Conservation (phyloP, 2,329 filamentous ascomycete genomes). For the Aureobasidium sp. region DNA sequence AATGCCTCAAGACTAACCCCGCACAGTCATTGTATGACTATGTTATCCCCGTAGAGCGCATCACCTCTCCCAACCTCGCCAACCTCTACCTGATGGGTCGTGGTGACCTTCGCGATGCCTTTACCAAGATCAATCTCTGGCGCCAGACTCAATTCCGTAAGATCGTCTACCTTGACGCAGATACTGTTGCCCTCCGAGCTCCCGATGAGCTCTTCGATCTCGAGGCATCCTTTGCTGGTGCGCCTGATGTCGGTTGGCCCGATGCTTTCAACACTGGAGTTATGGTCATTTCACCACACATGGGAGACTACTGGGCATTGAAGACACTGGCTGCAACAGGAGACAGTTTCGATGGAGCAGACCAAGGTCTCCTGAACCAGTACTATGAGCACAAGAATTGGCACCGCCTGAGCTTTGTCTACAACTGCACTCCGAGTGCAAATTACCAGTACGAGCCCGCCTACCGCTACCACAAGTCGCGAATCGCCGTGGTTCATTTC, state of each 20-base stretch:
- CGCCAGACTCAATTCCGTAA: constrained; percentile 80
- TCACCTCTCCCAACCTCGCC: constrained; percentile 67
- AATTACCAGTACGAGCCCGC: constrained; percentile 97
- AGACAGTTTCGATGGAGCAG: constrained; percentile 92
- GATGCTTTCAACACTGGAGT: constrained; percentile 98
- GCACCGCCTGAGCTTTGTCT: constrained; percentile 86
- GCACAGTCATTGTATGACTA: constrained; percentile 74
- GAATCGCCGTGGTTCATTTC: constrained; percentile 87
- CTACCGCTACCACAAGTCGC: constrained; percentile 84
- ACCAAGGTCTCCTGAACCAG: constrained; percentile 92
- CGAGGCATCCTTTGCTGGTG: constrained; percentile 57
- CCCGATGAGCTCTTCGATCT: constrained; percentile 85
- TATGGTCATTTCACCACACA: constrained; percentile 80
- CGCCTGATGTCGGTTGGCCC: constrained; percentile 95
- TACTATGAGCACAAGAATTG: constrained; percentile 72
- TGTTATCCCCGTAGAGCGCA: constrained; percentile 73
- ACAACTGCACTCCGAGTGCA: constrained; percentile 93
- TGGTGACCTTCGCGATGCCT: constrained; percentile 80
- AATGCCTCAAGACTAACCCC: constrained; percentile 17
- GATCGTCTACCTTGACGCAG: constrained; percentile 91
- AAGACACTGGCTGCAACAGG: constrained; percentile 75
- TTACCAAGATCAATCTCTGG: constrained; percentile 96
- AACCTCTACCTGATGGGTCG: constrained; percentile 92
- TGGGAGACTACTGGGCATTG: constrained; percentile 82
- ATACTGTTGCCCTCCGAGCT: constrained; percentile 82